Evolutionary conservation across 495 filamentous ascomycete species (phyloP).

Genomic region (Neurospora sublineolata): DNA sequence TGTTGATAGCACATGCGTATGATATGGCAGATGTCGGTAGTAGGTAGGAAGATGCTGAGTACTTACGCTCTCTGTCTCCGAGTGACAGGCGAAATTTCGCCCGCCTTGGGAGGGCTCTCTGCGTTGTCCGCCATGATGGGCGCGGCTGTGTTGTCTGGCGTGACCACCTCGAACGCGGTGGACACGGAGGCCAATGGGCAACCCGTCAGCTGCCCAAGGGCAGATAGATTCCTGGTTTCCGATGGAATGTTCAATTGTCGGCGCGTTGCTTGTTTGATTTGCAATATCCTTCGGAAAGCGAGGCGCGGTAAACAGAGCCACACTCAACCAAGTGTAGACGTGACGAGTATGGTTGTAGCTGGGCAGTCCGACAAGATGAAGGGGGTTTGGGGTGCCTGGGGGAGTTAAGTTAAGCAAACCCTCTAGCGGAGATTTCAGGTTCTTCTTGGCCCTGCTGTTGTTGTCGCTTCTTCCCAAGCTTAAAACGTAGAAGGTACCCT

Average conservation of each 20-base stretch:
- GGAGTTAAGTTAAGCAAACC: not conserved
- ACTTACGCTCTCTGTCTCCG: slow-evolving; percentile 13
- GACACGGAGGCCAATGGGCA: not conserved
- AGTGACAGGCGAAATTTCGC: not conserved
- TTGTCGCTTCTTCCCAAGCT: not conserved
- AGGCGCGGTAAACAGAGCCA: not conserved
- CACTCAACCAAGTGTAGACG: not conserved
- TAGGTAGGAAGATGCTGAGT: not conserved
- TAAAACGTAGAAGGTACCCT: not conserved
- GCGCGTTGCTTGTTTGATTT: not conserved
- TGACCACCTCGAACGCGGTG: not conserved
- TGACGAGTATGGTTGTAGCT: not conserved
- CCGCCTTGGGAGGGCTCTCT: not conserved
- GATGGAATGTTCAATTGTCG: not conserved
- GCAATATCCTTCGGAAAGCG: not conserved
- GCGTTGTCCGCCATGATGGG: not conserved
- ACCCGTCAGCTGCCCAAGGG: not conserved
- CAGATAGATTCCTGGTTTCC: not conserved
- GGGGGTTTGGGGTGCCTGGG: not conserved
- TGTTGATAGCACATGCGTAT: slow-evolving; percentile 3
- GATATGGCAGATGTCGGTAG: not conserved
- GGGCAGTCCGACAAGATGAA: not conserved
- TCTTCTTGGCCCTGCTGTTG: not conserved
- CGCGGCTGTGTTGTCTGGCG: not conserved
- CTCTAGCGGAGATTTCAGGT: not conserved